Conservation (phyloP, 345 rosid genomes). For the Brassica rapa region DNA sequence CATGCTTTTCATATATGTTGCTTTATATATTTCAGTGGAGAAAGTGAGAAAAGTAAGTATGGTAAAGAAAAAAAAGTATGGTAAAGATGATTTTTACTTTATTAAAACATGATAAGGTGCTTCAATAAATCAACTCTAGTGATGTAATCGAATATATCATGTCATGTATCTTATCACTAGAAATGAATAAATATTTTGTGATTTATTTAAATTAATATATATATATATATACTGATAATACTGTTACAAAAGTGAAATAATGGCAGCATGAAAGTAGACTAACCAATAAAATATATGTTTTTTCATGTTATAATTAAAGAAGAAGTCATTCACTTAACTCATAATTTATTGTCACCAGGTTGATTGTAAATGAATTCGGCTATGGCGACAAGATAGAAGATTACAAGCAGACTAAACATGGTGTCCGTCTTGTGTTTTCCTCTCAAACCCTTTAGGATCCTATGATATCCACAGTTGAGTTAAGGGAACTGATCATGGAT, state of each 20-base stretch:
- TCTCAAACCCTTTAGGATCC: not conserved
- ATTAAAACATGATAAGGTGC: slow-evolving; percentile 37
- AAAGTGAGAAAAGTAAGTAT: slow-evolving; percentile 14
- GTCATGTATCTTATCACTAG: not conserved
- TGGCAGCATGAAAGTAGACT: not conserved
- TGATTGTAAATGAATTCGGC: slow-evolving; percentile 11
- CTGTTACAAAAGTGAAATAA: not conserved
- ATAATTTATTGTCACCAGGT: not conserved
- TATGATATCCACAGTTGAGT: not conserved
- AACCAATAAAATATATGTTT: not conserved
- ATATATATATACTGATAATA: no score
- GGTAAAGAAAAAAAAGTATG: slow-evolving; percentile 13
- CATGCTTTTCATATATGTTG: slow-evolving; percentile 30
- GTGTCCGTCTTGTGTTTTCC: not conserved
- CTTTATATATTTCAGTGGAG: slow-evolving; percentile 40
- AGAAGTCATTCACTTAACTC: not conserved
- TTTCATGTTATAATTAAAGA: not conserved
- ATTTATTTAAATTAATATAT: no score
- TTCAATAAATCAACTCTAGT: slow-evolving; percentile 33
- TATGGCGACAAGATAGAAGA: not conserved
- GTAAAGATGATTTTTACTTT: slow-evolving; percentile 35
- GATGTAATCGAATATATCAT: slow-evolving; percentile 32
- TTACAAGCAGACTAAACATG: not conserved
- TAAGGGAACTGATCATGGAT: not conserved
- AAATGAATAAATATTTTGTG: not conserved